phyloP scores from a whole-genome alignment of 2,329 filamentous ascomycete species.

The Penicillium sp. region DNA sequence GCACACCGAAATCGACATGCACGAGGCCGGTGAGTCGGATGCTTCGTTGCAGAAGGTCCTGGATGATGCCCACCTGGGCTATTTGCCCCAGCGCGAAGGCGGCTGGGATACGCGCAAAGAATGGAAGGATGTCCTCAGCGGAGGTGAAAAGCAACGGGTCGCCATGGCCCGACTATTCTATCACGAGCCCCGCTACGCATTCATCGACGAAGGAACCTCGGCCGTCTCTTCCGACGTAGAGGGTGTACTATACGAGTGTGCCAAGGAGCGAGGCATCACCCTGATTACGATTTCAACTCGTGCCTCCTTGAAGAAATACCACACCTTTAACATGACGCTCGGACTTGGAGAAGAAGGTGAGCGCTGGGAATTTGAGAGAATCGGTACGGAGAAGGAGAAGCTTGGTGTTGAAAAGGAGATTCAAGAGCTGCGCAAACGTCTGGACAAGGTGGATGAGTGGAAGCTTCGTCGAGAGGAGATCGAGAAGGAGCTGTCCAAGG shows the following conservation, averaged over 20 bases:
- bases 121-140: slow-evolving; percentile 97
- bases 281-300: slow-evolving; percentile 95
- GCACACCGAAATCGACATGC: slow-evolving; percentile 93
- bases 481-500: slow-evolving; percentile 73
- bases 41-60: slow-evolving; percentile 76
- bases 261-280: slow-evolving; percentile 92
- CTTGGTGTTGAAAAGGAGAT: slow-evolving; percentile 90
- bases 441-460: slow-evolving; percentile 84
- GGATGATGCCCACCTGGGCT: slow-evolving; percentile 82
- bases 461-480: slow-evolving; percentile 78
- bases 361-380: slow-evolving; percentile 90
- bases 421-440: slow-evolving; percentile 76
- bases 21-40: slow-evolving; percentile 75
- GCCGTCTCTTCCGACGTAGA: slow-evolving; percentile 95
- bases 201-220: slow-evolving; percentile 94
- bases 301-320: slow-evolving; percentile 92
- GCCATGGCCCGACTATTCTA: slow-evolving; percentile 88
- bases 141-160: slow-evolving; percentile 96
- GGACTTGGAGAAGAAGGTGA: slow-evolving; percentile 80
- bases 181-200: slow-evolving; percentile 91
- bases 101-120: slow-evolving; percentile 97
- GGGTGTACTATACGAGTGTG: slow-evolving; percentile 87
- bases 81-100: slow-evolving; percentile 87
- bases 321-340: slow-evolving; percentile 86
- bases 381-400: slow-evolving; percentile 92